phyloP scores from a whole-genome alignment of 1,284 basidiomycete species.

The Clitocybe nebularis region DNA sequence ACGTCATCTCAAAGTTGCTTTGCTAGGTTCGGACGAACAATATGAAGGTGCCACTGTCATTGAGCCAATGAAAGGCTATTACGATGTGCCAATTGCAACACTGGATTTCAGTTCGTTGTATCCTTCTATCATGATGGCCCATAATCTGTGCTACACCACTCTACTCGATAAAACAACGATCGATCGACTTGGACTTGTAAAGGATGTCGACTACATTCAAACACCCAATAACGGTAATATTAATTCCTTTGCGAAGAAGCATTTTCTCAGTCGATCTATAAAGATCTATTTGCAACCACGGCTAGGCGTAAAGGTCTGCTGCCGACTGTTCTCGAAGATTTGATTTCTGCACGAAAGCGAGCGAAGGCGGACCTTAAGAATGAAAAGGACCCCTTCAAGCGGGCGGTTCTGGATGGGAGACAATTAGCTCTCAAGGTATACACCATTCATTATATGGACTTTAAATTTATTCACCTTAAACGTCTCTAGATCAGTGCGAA shows the following conservation, averaged over 20 bases:
- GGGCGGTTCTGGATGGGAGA: constrained; percentile 91
- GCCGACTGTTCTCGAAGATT: constrained; percentile 89
- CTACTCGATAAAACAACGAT: constrained; percentile 77
- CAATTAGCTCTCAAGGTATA: constrained; percentile 92
- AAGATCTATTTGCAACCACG: constrained; percentile 82
- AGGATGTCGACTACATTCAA: constrained; percentile 84
- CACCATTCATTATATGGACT: neutral
- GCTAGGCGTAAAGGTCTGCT: constrained; percentile 80
- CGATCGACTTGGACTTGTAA: constrained; percentile 71
- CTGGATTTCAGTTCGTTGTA: constrained; percentile 97
- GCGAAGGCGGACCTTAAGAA: constrained; percentile 93
- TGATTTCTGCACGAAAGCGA: constrained; percentile 86
- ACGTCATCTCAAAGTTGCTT: neutral
- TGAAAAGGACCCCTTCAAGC: constrained; percentile 92
- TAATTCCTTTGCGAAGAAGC: neutral
- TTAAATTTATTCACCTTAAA: constrained; percentile 4
- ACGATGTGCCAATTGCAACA: constrained; percentile 92
- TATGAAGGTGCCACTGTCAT: constrained; percentile 98
- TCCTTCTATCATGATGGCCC: constrained; percentile 99
- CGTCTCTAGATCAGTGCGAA: constrained; percentile 83
- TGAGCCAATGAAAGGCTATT: constrained; percentile 91
- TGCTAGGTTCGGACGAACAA: constrained; percentile 81
- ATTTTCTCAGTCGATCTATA: neutral
- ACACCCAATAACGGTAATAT: constrained; percentile 88
- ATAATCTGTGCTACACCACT: constrained; percentile 96